Base-by-base conservation (phyloP, 2,329 filamentous ascomycete genomes). In the Sphaerulina vaccinii region DNA sequence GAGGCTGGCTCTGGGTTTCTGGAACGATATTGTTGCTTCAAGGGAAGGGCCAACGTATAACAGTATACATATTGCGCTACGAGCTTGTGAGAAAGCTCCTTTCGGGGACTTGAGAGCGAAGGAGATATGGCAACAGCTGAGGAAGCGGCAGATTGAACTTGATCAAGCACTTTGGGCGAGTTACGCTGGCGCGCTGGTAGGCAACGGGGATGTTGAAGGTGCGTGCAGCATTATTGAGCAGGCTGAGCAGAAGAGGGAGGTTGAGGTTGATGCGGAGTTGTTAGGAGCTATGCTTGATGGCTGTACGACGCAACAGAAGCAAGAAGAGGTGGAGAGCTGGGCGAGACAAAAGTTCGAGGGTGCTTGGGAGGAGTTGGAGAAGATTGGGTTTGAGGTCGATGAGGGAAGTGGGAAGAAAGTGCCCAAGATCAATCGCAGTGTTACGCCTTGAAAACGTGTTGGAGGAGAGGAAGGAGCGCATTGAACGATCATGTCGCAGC, bases 1-100 rank as follows among this genome's bases (percentile, higher is more conserved):
- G 0, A 71, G 79, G 23, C 80, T 81, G 49, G 88, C 88, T 1
- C 74, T 95, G 57, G 82, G 85, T 42, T 89, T 90, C 65, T 97
- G 91, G 90, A 77, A 83, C 49, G 83, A 95, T 41, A 90, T 99
- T 51, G 84, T 85, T n/a, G 80, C 82, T 50, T 90, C 86, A 0
- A 77, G 79, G n/a, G 91, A 97, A 70, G 93, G 93, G 0, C 93
- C 93, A 0, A 87, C 85, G 1, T 90, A 93, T 62, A 81, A 83
- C 55, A 91, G 86, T 55, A 79, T 99, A 32, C 83, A 86, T 39
- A 86, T 93, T 27, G 85, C 90, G 2, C 89, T 99, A 61, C 84
- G 85, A 60, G 82, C 85, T 1, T 92, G 90, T 67, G 85, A 95
- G 35, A 81, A 82, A 16, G 69, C 73, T 54, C 66, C 71, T 0